Evolutionary conservation across 208 protist species (phyloP).

Genomic region (Phytomonas sp.): DNA sequence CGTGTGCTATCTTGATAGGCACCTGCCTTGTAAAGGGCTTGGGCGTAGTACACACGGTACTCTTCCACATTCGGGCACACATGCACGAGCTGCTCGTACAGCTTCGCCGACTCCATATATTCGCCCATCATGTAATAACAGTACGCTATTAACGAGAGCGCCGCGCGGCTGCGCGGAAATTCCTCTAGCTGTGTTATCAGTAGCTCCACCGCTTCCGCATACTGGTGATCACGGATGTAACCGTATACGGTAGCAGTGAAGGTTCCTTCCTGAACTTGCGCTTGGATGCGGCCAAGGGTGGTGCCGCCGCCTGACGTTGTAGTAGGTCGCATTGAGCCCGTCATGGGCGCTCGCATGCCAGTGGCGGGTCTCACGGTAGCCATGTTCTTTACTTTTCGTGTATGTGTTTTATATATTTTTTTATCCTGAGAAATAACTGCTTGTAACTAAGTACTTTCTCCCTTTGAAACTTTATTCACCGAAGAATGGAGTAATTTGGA

Average conservation of each 20-base stretch:
- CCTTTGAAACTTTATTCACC: background rate
- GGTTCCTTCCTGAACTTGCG: constrained; percentile 91
- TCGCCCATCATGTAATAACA: constrained; percentile 94
- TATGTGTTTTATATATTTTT: background rate
- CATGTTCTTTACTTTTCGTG: background rate
- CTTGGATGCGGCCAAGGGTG: constrained; percentile 85
- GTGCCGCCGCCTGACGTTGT: constrained; percentile 85
- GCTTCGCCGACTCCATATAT: constrained; percentile 73
- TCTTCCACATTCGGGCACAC: constrained; percentile 91
- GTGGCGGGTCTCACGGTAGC: constrained; percentile 30
- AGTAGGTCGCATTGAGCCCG: constrained; percentile 52
- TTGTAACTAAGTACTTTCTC: background rate
- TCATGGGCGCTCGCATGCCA: constrained; percentile 56
- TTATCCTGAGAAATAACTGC: background rate
- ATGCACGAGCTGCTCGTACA: constrained; percentile 89
- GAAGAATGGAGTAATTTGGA: background rate
- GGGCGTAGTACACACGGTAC: constrained; percentile 95
- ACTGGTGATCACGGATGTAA: constrained; percentile 92
- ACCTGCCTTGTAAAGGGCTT: constrained; percentile 93
- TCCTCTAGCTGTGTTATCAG: constrained; percentile 85
- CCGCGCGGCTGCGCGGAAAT: constrained; percentile 92
- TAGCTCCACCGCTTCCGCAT: constrained; percentile 89
- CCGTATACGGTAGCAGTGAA: constrained; percentile 93
- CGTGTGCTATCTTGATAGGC: constrained; percentile 88
- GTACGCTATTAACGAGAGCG: constrained; percentile 95